These are phyloP conservation scores for Coniochaeta ligniaria DNA, from an alignment of 2,329 filamentous ascomycete species.

Conservation along the genomic window DNA sequence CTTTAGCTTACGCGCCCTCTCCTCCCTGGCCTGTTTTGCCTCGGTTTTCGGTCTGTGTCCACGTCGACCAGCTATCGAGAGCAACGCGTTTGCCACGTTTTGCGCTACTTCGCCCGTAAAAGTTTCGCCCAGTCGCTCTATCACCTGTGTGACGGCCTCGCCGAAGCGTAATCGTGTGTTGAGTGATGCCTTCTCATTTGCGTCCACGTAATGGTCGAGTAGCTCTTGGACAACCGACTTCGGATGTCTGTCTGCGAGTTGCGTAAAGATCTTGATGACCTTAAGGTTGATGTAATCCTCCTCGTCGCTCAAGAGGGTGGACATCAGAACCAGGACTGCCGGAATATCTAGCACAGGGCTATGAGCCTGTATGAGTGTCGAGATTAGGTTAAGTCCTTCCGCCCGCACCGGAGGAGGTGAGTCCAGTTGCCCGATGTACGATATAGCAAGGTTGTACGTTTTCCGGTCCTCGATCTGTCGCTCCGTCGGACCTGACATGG, in stretches of 20 bases:
- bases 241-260: slow-evolving; percentile 55
- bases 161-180: slow-evolving; percentile 63
- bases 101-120: slow-evolving; percentile 47
- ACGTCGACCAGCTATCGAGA: slow-evolving; percentile 58
- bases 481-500: slow-evolving; percentile 27
- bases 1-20: slow-evolving; percentile 39
- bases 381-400: slow-evolving; percentile 56
- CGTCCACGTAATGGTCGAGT: slow-evolving; percentile 60
- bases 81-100: slow-evolving; percentile 48
- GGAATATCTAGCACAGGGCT: slow-evolving; percentile 60
- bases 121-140: slow-evolving; percentile 51
- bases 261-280: slow-evolving; percentile 58
- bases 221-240: slow-evolving; percentile 55
- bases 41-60: slow-evolving; percentile 54
- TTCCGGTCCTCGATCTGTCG: slow-evolving; percentile 53
- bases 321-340: slow-evolving; percentile 54
- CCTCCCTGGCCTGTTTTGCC: slow-evolving; percentile 43
- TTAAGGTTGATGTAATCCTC: slow-evolving; percentile 68
- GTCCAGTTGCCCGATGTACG: slow-evolving; percentile 54
- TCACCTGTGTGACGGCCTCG: slow-evolving; percentile 57
- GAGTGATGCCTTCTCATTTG: slow-evolving; percentile 47
- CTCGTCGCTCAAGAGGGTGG: slow-evolving; percentile 54
- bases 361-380: slow-evolving; percentile 44
- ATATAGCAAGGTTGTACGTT: slow-evolving; percentile 54
- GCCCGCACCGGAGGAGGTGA: slow-evolving; percentile 60